Evolutionary conservation across 1,284 basidiomycete species (phyloP).

Genomic region (Tilletia indica): DNA sequence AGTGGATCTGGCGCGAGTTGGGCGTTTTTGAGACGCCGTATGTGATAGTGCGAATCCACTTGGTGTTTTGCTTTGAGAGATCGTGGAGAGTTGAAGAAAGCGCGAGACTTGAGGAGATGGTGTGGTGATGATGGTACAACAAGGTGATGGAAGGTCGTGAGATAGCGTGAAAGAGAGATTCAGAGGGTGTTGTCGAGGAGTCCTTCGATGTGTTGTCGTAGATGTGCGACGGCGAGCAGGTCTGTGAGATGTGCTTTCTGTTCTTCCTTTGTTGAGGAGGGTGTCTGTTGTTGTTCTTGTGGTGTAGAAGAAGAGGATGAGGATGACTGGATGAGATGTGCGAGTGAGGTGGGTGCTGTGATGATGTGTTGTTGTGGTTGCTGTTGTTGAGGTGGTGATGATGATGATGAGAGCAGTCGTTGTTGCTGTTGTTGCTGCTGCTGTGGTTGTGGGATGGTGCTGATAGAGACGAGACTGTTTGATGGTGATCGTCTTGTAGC

Average conservation of each 20-base stretch:
- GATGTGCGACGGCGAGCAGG: constrained; percentile 8
- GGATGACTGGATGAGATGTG: neutral
- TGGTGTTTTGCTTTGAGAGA: too few relatives aligned
- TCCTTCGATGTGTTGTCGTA: constrained; percentile 10
- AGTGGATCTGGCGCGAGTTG: too few relatives aligned
- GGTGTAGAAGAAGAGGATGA: neutral
- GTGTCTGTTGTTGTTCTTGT: neutral
- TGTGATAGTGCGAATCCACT: too few relatives aligned
- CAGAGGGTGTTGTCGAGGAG: constrained; percentile 13
- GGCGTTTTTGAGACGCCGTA: too few relatives aligned
- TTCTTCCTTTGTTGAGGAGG: neutral
- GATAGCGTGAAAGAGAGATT: neutral
- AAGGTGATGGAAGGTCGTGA: too few relatives aligned
- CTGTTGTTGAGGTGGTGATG: neutral
- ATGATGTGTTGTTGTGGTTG: constrained; percentile 2
- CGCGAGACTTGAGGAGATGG: too few relatives aligned
- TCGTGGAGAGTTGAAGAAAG: too few relatives aligned
- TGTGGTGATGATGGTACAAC: too few relatives aligned
- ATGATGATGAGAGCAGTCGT: constrained; percentile 9
- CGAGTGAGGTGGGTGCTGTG: neutral
- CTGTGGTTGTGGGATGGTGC: neutral
- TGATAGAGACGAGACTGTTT: neutral
- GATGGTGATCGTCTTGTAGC: neutral
- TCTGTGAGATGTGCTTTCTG: neutral
- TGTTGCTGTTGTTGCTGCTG: constrained; percentile 5